Evolutionary conservation across 2,329 filamentous ascomycete genomes (phyloP), one percentile per base, ranked within the genome.

Genomic region (Calonectria honghensis): DNA sequence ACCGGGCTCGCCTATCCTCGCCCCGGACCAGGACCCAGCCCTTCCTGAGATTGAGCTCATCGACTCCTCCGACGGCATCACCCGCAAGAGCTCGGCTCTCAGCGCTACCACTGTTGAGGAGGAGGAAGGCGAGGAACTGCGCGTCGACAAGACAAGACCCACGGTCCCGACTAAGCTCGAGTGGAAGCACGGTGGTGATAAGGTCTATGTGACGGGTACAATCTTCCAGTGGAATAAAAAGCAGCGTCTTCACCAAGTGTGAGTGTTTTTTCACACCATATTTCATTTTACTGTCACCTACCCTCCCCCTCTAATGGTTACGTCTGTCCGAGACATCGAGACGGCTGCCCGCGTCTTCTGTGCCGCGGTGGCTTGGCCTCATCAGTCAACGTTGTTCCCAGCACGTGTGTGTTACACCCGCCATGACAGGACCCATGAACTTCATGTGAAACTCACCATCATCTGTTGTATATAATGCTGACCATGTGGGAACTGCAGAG

Each of bases 211-310:
- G 59, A 99, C 97, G 0, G 96, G 96, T 78, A 98, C 97, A 27
- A 98, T 98, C 83, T 97, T 98, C 80, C 95, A 96, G 84, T 99
- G 97, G 97, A 96, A 97, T 86, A 94, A 94, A 84, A 98, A 98
- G 86, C 97, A 96, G 84, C 92, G 94, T 79, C 88, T 99, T 82
- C 92, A 96, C 85, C 93, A 91, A 85, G 93, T 95, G 96, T 98
- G 91, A 91, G 94, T 92, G 20, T 48, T 13, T 41, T 35, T 39
- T 59, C 73, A 45, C 24, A 65, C 52, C 57, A 69, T 70, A 54
- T 27, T 37, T 37, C 20, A 20, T 32, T n/a, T 37, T 51, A 9
- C n/a, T 18, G 27, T 31, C 13, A 48, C 27, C 57, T 50, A 32
- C 61, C 41, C 39, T 24, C 54, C 35, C 64, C 35, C 50, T 45